Base-by-base conservation (phyloP, 371 early-diverging fungal genomes). In the Apophysomyces trapeziformis region DNA sequence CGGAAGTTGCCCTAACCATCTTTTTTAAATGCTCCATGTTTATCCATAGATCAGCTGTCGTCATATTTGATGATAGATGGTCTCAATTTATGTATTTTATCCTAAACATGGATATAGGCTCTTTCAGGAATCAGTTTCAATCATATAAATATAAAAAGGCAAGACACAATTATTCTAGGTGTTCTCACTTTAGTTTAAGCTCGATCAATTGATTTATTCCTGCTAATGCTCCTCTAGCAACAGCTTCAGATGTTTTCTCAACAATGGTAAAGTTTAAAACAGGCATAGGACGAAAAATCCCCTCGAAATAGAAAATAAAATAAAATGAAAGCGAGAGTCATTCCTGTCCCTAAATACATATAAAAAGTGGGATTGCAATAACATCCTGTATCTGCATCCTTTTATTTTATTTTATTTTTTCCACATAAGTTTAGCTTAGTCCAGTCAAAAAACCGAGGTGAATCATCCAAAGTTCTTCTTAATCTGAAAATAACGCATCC, bases 231-330 rank as follows among this genome's bases (percentile, higher is more conserved):
- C 13, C 13, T 13, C 41, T 41, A 32, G 21, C 32, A 50, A 21
- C 54, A 50, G 54, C 9, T 50, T 21, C 21, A 21, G 54, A 50
- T 50, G 54, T 18, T 50, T 18, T 50, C 21, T 21, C 54, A 50
- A 50, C 54, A 50, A 50, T 50, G 54, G 54, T 50, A 50, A 50
- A 50, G 54, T 50, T 50, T 50, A 50, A 50, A 50, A 50, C 54
- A 50, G 54, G 54, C 54, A 9, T n/a, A 47, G 18, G 9, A 21
- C 16, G 21, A 50, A 50, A 50, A 21, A 18, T 21, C 54, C 21
- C 18, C 18, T 9, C 47, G 47, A 47, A 47, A 43, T 12, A 12
- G 14, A 43, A 14, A 45, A 45, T n/a, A n/a, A 45, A 45, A 45
- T 6, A 12, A 45, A 45, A 13, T 13, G 16, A 45, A 18, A 26